phyloP scores from a whole-genome alignment of 495 filamentous ascomycete species.

The Penicillium flavigenum region DNA sequence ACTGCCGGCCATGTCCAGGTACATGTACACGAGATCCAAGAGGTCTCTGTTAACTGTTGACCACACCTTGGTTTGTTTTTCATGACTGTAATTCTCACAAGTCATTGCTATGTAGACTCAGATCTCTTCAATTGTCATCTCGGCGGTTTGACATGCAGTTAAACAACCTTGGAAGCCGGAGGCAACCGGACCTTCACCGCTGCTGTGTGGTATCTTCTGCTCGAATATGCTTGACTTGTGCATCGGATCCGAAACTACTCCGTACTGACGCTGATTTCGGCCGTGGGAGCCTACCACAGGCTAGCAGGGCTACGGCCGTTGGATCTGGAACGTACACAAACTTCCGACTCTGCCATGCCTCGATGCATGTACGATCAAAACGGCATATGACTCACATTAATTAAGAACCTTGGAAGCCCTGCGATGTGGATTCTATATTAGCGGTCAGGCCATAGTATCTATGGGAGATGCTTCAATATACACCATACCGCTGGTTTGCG shows the following conservation, averaged over 20 bases:
- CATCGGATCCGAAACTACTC: conserved; percentile 4
- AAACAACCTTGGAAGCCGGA: neutral
- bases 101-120: neutral
- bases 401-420: neutral
- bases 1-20: conserved; percentile 18
- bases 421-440: neutral
- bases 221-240: conserved; percentile 11
- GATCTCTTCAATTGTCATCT: neutral
- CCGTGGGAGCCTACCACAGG: neutral
- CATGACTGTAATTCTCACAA: neutral
- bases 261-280: neutral
- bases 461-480: neutral
- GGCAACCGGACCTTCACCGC: conserved; percentile 22
- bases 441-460: conserved; percentile 10
- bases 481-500: conserved; percentile 14
- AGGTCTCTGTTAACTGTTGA: conserved; percentile 4
- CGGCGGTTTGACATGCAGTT: conserved; percentile 12
- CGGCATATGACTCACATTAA: conserved; percentile 16
- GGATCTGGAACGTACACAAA: neutral
- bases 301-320: conserved; percentile 3
- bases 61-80: neutral
- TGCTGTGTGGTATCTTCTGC: conserved; percentile 16
- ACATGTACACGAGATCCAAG: neutral
- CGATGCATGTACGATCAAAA: conserved; percentile 13
- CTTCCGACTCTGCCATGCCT: conserved; percentile 13